A percentile compares a stretch with the other conserved stretches of the same genome.
Evolutionary conservation across 2,329 filamentous ascomycete genomes (phyloP).

Genomic region (Leptographium lundbergii): DNA sequence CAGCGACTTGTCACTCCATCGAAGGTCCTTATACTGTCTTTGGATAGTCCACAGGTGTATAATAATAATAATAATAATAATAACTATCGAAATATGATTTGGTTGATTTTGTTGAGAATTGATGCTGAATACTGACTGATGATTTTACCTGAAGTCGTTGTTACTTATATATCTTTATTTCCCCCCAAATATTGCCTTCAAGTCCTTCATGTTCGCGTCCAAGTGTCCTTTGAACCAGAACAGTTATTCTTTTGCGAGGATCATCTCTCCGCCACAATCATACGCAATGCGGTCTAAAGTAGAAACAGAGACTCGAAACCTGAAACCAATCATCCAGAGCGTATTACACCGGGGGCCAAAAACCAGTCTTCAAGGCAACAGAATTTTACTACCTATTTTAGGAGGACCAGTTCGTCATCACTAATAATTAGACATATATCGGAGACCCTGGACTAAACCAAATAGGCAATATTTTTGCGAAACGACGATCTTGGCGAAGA

Average conservation of each 20-base stretch:
- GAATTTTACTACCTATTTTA: background rate
- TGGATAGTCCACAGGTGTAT: no score
- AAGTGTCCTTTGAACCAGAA: background rate
- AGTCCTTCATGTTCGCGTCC: background rate
- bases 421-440: background rate
- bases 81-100: no score
- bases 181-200: background rate
- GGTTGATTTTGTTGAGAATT: background rate
- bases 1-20: no score
- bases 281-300: background rate
- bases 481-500: background rate
- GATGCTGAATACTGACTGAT: background rate
- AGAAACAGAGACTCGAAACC: background rate
- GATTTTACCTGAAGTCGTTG: background rate
- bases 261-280: background rate
- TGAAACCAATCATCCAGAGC: no score
- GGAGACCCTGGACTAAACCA: background rate
- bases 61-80: no score
- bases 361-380: background rate
- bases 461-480: slow-evolving; percentile 2
- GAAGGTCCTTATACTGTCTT: no score
- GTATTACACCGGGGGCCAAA: background rate
- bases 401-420: background rate
- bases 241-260: background rate
- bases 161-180: background rate